Evolutionary conservation across 176 grass and related monocot genomes (phyloP), one percentile per base, ranked within the genome.

Genomic region (Oryza punctata): DNA sequence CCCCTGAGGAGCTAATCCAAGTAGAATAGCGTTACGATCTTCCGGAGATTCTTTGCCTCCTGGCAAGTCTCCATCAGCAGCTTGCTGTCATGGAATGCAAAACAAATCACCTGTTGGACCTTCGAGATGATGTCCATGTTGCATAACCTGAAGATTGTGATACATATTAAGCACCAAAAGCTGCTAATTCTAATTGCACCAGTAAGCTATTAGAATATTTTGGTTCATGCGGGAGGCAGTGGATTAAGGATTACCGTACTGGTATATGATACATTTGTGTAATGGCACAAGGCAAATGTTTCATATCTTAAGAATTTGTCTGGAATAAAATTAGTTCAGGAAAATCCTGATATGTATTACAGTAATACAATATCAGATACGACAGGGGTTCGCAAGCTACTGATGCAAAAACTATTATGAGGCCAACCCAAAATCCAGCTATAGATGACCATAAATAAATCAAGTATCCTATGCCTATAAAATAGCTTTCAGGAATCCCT

Each of bases 91-190:
- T 99, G 93, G 43, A 99, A 99, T 8, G 93, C 97, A 69, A 99
- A 99, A 45, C 93, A 96, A 88, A 96, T 99, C 35, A 99, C 86
- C 68, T 99, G 91, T 69, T 99, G 93, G 43, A 99, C 93, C 78
- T 87, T 99, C 12, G 93, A 99, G 66, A 99, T 88, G 69, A 99
- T 99, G 83, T 96, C 97, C 93, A 96, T 99, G 78, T 99, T 99
- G 91, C 97, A 99, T 84, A 99, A 83, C 87, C 97, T 99, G 87
- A 87, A 85, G 67, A 85, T 75, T 1, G 40, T 14, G 82, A 64
- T 8, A 79, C n/a, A 25, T 65, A 61, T 21, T 63, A 57, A 70
- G 37, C 25, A 76, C 24, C 19, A 9, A 26, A 0, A 10, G 9
- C 57, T 61, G n/a, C 45, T 43, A 67, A 68, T 76, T 41, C 30